Percentiles rank a stretch among this genome's conserved stretches.
phyloP scores from a whole-genome alignment of 768 basidiomycete species.

The Brasilioporus rufonigricans region DNA sequence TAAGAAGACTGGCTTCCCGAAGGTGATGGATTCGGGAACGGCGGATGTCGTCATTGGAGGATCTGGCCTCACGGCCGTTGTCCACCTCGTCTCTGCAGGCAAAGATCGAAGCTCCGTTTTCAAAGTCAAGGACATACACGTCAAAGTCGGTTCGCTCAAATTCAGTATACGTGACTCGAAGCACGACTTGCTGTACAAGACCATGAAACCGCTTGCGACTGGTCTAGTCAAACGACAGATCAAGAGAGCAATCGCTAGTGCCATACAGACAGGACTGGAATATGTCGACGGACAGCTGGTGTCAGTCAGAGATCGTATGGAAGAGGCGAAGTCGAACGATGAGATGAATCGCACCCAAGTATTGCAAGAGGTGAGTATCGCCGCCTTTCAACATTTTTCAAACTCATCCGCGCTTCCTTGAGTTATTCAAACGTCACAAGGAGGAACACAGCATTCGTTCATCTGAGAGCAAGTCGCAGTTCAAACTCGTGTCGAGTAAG shows the following conservation, averaged over 20 bases:
- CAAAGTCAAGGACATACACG: constrained; percentile 65
- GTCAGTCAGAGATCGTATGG: constrained; percentile 78
- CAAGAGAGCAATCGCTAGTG: constrained; percentile 58
- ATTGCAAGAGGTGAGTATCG: constrained; percentile 52
- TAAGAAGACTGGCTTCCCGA: constrained; percentile 81
- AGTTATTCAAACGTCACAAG: constrained; percentile 64
- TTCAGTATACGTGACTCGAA: constrained; percentile 91
- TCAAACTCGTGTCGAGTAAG: constrained; percentile 78
- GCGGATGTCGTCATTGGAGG: constrained; percentile 88
- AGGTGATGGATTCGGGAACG: constrained; percentile 76
- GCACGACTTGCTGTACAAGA: constrained; percentile 87
- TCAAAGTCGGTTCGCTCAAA: constrained; percentile 85
- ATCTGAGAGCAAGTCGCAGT: constrained; percentile 56
- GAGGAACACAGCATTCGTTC: constrained; percentile 37
- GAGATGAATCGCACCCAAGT: constrained; percentile 45
- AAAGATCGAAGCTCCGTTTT: constrained; percentile 69
- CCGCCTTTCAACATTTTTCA: background rate
- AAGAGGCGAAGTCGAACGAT: constrained; percentile 52
- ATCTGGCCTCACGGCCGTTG: constrained; percentile 67
- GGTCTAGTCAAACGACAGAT: constrained; percentile 77
- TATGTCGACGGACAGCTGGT: constrained; percentile 89
- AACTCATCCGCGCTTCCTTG: constrained; percentile 1
- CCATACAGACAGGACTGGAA: constrained; percentile 77
- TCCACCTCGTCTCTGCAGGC: constrained; percentile 59
- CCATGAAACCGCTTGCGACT: constrained; percentile 74